phyloP scores from a whole-genome alignment of 768 basidiomycete genomes.

The Mrakia gelida region DNA sequence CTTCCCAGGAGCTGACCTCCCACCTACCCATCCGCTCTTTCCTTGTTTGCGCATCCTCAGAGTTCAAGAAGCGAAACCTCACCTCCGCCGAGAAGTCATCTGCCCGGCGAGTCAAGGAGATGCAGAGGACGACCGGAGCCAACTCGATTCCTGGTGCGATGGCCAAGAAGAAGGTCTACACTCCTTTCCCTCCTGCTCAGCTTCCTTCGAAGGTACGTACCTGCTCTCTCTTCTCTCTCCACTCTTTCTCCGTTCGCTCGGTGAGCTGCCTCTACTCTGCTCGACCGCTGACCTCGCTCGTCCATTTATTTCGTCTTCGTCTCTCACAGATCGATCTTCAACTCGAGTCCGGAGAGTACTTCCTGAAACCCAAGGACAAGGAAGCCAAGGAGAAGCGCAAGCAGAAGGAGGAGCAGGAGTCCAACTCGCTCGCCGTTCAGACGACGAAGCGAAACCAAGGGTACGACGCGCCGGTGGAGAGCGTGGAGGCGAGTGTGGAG shows the following conservation, averaged over 20 bases:
- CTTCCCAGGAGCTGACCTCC: not conserved
- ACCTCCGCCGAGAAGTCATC: conserved; percentile 90
- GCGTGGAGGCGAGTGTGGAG: conserved; percentile 53
- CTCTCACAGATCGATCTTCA: conserved; percentile 74
- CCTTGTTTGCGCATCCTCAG: conserved; percentile 32
- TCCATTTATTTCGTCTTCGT: not conserved
- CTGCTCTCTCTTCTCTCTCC: not conserved
- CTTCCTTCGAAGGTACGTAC: conserved; percentile 74
- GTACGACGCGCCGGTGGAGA: conserved; percentile 82
- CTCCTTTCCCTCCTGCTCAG: conserved; percentile 97
- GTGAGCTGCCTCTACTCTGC: not conserved
- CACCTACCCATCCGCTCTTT: not conserved
- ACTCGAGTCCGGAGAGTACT: conserved; percentile 95
- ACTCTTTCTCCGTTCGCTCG: too few relatives aligned
- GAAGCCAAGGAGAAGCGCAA: conserved; percentile 65
- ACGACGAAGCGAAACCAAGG: conserved; percentile 77
- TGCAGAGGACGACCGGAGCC: not conserved
- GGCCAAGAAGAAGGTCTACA: conserved; percentile 81
- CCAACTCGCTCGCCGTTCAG: conserved; percentile 62
- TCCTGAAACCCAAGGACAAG: conserved; percentile 87
- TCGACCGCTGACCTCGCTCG: not conserved
- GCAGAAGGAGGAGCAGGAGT: conserved; percentile 79
- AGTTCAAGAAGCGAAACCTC: conserved; percentile 88
- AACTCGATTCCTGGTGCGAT: conserved; percentile 46
- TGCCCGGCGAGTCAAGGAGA: conserved; percentile 63